phyloP scores from a whole-genome alignment of 2,329 filamentous ascomycete species.

The Xylaria sp. region DNA sequence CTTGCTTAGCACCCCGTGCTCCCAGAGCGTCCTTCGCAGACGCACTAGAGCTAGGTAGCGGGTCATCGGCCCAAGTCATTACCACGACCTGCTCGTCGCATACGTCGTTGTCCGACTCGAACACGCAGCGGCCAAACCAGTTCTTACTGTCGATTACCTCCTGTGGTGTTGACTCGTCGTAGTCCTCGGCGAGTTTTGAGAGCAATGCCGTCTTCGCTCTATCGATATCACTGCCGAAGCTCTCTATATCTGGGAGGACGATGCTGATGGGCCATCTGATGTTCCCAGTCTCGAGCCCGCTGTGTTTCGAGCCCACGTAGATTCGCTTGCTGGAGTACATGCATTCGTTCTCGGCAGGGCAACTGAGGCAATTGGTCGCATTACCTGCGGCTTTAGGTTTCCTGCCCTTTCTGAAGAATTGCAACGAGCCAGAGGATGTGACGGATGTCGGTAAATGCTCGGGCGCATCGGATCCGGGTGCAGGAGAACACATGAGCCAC shows the following conservation, averaged over 20 bases:
- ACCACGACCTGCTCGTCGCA: constrained; percentile 93
- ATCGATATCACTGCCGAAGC: constrained; percentile 64
- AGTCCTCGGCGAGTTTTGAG: constrained; percentile 59
- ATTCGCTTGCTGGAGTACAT: constrained; percentile 87
- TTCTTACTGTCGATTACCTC: constrained; percentile 64
- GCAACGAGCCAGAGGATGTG: constrained; percentile 79
- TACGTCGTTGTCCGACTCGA: constrained; percentile 91
- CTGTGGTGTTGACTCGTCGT: constrained; percentile 60
- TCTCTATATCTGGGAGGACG: constrained; percentile 92
- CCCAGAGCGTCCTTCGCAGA: constrained; percentile 42
- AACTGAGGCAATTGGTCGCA: constrained; percentile 89
- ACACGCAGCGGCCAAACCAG: constrained; percentile 97
- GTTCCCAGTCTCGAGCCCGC: constrained; percentile 72
- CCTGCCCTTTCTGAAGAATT: constrained; percentile 78
- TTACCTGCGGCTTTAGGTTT: constrained; percentile 80
- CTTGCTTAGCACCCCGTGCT: constrained; percentile 79
- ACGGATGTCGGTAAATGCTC: constrained; percentile 81
- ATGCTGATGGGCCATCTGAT: constrained; percentile 86
- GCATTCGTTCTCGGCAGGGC: constrained; percentile 78
- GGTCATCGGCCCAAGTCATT: constrained; percentile 85
- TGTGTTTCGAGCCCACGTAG: constrained; percentile 74
- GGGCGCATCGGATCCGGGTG: constrained; percentile 56
- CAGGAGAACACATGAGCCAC: constrained; percentile 87
- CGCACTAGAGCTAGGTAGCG: constrained; percentile 45
- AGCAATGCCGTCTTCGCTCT: constrained; percentile 54